Percentiles rank a stretch among this genome's conserved stretches.
Evolutionary conservation across 2,329 filamentous ascomycete genomes (phyloP).

Genomic region (Drechmeria coniospora): DNA sequence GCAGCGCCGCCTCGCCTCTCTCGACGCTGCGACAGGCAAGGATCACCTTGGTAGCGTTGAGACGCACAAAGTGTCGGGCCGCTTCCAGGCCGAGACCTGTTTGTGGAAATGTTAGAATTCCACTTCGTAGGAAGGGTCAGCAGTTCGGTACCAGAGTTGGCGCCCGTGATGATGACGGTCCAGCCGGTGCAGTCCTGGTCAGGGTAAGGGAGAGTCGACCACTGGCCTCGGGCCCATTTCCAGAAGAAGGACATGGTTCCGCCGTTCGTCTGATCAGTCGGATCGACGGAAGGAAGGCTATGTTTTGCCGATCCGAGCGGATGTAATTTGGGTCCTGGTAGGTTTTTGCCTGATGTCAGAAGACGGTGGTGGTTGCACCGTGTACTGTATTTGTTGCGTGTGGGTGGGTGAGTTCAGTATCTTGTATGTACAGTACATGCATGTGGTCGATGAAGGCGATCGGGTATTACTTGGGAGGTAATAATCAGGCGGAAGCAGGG

Average conservation of each 20-base stretch:
- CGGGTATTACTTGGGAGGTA: no score
- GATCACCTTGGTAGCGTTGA: slow-evolving; percentile 25
- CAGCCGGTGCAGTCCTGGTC: slow-evolving; percentile 17
- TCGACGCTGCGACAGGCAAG: slow-evolving; percentile 23
- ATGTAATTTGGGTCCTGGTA: no score
- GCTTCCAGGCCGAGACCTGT: slow-evolving; percentile 26
- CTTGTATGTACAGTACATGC: no score
- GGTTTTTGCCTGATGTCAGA: no score
- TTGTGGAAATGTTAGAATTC: neutral
- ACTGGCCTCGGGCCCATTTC: slow-evolving; percentile 7
- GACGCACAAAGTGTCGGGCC: slow-evolving; percentile 22
- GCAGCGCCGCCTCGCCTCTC: slow-evolving; percentile 25
- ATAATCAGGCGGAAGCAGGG: no score
- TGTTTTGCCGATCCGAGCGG: no score
- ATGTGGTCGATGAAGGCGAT: no score
- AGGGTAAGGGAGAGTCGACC: slow-evolving; percentile 15
- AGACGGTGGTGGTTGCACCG: no score
- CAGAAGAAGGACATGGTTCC: slow-evolving; percentile 2
- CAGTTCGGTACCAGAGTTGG: slow-evolving; percentile 16
- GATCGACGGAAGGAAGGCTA: no score
- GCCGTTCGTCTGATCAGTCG: no score
- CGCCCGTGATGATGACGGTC: slow-evolving; percentile 26
- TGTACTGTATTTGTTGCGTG: no score
- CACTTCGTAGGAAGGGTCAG: neutral
- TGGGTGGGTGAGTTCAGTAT: no score